phyloP scores from a whole-genome alignment of 179 eudicot genomes.

The Monotropa hypopitys region DNA sequence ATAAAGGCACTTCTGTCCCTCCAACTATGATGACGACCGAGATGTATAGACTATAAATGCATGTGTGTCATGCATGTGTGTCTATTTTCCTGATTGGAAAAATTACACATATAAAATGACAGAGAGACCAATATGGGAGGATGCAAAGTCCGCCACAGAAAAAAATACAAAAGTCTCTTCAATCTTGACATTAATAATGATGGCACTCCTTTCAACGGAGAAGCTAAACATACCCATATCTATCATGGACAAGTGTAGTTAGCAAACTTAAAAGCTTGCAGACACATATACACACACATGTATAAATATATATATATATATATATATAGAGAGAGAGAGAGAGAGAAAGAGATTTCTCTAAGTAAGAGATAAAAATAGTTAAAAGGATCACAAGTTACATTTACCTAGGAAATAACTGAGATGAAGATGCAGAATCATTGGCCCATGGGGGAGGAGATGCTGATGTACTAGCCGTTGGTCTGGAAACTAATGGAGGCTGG shows the following conservation, averaged over 20 bases:
- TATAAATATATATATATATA: no score
- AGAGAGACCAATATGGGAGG: neutral
- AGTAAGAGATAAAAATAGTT: neutral
- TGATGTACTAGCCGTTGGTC: conserved; percentile 36
- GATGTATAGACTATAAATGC: neutral
- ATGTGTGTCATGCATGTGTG: no score
- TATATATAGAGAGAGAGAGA: neutral
- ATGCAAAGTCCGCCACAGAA: neutral
- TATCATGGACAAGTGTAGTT: neutral
- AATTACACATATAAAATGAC: neutral
- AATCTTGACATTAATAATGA: neutral
- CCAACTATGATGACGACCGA: neutral
- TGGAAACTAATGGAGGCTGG: conserved; percentile 70
- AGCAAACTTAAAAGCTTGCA: neutral
- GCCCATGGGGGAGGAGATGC: conserved; percentile 68
- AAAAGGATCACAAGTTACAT: neutral
- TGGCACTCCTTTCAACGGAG: neutral
- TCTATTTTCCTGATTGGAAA: neutral
- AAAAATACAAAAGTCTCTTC: neutral
- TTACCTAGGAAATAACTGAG: conserved; percentile 63
- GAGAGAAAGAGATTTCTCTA: neutral
- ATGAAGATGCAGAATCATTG: conserved; percentile 53
- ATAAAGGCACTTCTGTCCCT: neutral
- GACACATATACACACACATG: no score
- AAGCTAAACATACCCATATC: neutral